These are phyloP conservation scores for Wickerhamomyces sp. DNA, from an alignment of 1,139 yeast genomes.

Conservation along the genomic window DNA sequence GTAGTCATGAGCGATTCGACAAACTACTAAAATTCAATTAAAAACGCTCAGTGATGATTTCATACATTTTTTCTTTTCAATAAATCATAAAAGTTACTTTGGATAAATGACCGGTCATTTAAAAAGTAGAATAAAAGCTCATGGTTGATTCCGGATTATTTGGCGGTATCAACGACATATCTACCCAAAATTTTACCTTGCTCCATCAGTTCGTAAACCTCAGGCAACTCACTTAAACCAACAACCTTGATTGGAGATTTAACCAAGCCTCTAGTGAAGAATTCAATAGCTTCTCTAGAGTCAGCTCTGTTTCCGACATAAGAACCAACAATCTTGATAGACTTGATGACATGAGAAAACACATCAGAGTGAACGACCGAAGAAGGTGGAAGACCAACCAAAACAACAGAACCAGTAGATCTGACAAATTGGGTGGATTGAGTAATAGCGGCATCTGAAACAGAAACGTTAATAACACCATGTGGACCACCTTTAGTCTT, in stretches of 20 bases:
- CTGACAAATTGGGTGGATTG: constrained; percentile 68
- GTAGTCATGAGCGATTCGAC: no score
- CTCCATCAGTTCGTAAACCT: constrained; percentile 62
- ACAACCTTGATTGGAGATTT: constrained; percentile 63
- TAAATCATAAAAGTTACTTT: no score
- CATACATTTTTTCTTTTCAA: no score
- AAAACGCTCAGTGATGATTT: no score
- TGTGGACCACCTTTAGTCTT: constrained; percentile 73
- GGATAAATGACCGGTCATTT: no score
- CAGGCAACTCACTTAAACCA: constrained; percentile 55
- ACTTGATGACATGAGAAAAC: constrained; percentile 60
- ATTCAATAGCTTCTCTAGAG: constrained; percentile 71
- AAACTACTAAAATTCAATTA: no score
- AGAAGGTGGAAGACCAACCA: constrained; percentile 76
- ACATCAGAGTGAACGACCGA: constrained; percentile 60
- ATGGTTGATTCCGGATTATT: no score
- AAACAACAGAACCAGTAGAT: constrained; percentile 70
- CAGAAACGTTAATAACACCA: constrained; percentile 75
- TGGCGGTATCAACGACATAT: constrained; percentile 31
- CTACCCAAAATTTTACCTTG: constrained; percentile 71
- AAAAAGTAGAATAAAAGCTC: no score
- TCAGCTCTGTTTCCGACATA: constrained; percentile 82
- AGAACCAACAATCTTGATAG: constrained; percentile 64
- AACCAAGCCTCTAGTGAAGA: constrained; percentile 65
- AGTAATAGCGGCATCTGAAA: constrained; percentile 65